These are phyloP conservation scores for Inga leiocalycina DNA, from an alignment of 306 rosid genomes.

Conservation along the genomic window DNA sequence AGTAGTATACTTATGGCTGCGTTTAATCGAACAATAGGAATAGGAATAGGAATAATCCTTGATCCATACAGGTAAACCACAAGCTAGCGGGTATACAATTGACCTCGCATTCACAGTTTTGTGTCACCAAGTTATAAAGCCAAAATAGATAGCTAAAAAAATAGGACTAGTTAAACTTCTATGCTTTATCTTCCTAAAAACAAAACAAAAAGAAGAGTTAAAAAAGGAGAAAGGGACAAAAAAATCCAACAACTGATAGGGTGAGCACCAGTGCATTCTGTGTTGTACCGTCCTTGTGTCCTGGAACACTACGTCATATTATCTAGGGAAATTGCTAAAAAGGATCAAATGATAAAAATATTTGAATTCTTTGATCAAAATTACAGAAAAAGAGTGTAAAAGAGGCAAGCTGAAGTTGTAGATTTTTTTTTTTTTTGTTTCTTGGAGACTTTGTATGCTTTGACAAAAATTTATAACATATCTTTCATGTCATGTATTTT, in stretches of 20 bases:
- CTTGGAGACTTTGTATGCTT: neutral
- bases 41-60: neutral
- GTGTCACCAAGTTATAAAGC: too few relatives aligned
- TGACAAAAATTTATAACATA: neutral
- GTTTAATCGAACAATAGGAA: neutral
- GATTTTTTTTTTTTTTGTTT: too few relatives aligned
- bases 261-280: neutral
- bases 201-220: neutral
- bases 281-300: neutral
- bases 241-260: neutral
- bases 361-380: neutral
- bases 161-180: neutral
- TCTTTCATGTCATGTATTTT: neutral
- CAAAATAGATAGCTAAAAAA: neutral
- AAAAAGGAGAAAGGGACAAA: neutral
- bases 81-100: neutral
- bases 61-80: neutral
- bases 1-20: neutral
- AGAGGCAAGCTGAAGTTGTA: neutral
- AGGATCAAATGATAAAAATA: neutral
- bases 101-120: too few relatives aligned
- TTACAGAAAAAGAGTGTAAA: neutral
- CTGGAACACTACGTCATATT: neutral
- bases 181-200: neutral
- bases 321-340: neutral